phyloP scores from a whole-genome alignment of 495 filamentous ascomycete species.

The Talaromyces proteolyticus region DNA sequence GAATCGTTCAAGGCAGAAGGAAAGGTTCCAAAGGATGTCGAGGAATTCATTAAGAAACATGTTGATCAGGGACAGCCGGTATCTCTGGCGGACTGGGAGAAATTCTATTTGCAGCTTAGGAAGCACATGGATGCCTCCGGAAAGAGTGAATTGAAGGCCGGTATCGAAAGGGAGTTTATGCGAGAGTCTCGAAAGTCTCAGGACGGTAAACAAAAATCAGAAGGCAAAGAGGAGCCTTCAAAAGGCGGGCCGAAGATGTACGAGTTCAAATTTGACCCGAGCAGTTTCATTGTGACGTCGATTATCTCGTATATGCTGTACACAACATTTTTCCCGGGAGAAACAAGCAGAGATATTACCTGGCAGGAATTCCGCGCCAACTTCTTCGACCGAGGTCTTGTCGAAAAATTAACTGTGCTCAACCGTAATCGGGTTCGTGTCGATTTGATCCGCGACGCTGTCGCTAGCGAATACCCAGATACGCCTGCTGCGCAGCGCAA shows the following conservation, averaged over 20 bases:
- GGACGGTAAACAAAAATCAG: slow-evolving; percentile 17
- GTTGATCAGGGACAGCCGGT: slow-evolving; percentile 19
- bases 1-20: slow-evolving; percentile 20
- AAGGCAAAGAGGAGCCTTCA: slow-evolving; percentile 19
- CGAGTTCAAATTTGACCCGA: slow-evolving; percentile 51
- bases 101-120: slow-evolving; percentile 31
- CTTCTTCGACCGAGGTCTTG: slow-evolving; percentile 91
- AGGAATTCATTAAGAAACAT: slow-evolving; percentile 24
- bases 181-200: slow-evolving; percentile 11
- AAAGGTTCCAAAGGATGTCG: slow-evolving; percentile 25
- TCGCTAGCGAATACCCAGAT: slow-evolving; percentile 73
- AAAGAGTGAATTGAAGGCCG: slow-evolving; percentile 32
- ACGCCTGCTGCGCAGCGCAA: slow-evolving; percentile 62
- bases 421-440: slow-evolving; percentile 71
- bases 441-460: slow-evolving; percentile 77
- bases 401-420: slow-evolving; percentile 83
- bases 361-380: slow-evolving; percentile 94
- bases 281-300: slow-evolving; percentile 46
- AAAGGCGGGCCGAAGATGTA: slow-evolving; percentile 19
- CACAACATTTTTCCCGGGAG: slow-evolving; percentile 55
- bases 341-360: slow-evolving; percentile 76
- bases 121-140: no score
- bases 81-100: slow-evolving; percentile 33
- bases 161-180: slow-evolving; percentile 7
- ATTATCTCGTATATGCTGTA: slow-evolving; percentile 60